These are phyloP conservation scores for Endocladia muricata DNA, from an alignment of 31 red algal species.

Conservation along the genomic window DNA sequence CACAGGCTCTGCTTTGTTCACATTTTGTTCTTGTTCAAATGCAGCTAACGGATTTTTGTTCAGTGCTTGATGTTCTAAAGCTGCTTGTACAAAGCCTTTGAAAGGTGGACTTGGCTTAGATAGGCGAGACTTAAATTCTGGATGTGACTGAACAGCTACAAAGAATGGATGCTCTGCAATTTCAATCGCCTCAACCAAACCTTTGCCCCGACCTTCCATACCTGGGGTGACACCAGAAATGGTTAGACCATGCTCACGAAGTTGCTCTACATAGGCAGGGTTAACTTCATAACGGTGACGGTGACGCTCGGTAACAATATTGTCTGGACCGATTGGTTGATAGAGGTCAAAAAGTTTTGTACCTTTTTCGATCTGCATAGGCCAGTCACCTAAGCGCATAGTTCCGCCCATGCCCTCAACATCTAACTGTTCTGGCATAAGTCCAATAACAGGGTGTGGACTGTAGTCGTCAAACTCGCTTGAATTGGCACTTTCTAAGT, in stretches of 20 bases:
- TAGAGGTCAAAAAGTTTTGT: conserved; percentile 58
- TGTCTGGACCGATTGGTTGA: conserved; percentile 57
- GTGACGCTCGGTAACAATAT: conserved; percentile 87
- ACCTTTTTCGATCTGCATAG: conserved; percentile 45
- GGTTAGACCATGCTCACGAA: conserved; percentile 59
- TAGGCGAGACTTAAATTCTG: conserved; percentile 90
- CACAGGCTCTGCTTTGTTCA: no score
- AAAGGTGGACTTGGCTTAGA: conserved; percentile 90
- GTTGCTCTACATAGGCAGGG: conserved; percentile 56
- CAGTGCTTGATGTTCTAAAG: no score
- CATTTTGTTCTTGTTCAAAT: no score
- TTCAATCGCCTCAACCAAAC: conserved; percentile 97
- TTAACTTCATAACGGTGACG: conserved; percentile 99
- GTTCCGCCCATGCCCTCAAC: conserved; percentile 89
- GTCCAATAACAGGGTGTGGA: conserved; percentile 58
- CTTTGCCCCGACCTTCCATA: conserved; percentile 66
- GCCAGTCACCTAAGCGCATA: conserved; percentile 91
- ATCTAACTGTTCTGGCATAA: conserved; percentile 95
- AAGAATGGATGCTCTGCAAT: conserved; percentile 84
- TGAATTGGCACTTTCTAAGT: conserved; percentile 53
- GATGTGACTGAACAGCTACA: conserved; percentile 94
- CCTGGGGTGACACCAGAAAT: conserved; percentile 84
- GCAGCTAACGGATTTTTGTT: no score
- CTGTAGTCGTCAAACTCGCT: conserved; percentile 74
- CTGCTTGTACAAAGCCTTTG: conserved; percentile 89